phyloP scores from a whole-genome alignment of 331 rosid genomes.

The Telfairia occidentalis region DNA sequence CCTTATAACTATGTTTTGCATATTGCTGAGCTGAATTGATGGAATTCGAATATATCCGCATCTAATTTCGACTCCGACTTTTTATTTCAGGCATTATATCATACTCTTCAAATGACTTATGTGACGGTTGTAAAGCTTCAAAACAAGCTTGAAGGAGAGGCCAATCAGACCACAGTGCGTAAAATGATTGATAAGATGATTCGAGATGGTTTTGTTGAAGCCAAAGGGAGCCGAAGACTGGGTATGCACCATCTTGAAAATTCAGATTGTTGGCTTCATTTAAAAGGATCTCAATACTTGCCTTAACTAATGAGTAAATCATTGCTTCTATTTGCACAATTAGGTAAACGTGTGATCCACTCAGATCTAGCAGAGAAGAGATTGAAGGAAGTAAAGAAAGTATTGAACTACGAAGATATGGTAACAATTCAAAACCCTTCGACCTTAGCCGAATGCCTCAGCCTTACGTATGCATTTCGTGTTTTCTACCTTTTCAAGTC shows the following conservation, averaged over 20 bases:
- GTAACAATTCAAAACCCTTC: slow-evolving; percentile 23
- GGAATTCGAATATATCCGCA: slow-evolving; percentile 3
- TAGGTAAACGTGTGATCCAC: slow-evolving; percentile 80
- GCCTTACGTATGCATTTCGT: slow-evolving; percentile 3
- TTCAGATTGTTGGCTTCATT: neutral
- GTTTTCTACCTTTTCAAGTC: neutral
- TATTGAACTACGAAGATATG: slow-evolving; percentile 44
- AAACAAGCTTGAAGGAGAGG: slow-evolving; percentile 62
- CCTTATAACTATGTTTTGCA: neutral
- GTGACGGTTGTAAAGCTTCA: slow-evolving; percentile 65
- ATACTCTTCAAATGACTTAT: slow-evolving; percentile 65
- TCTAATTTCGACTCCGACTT: neutral
- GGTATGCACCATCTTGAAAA: slow-evolving; percentile 30
- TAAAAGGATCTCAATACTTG: slow-evolving; percentile 8
- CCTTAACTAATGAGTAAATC: neutral
- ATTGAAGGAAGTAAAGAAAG: slow-evolving; percentile 56
- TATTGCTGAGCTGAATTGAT: neutral
- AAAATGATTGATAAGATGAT: slow-evolving; percentile 62
- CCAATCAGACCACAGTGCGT: slow-evolving; percentile 41
- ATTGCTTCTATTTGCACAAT: neutral
- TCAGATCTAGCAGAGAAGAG: slow-evolving; percentile 52
- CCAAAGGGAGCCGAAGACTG: slow-evolving; percentile 58
- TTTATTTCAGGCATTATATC: slow-evolving; percentile 58
- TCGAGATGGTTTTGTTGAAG: slow-evolving; percentile 70
- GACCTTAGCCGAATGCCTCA: neutral